phyloP scores from a whole-genome alignment of 2,329 filamentous ascomycete species.

The Colletotrichum costaricense region DNA sequence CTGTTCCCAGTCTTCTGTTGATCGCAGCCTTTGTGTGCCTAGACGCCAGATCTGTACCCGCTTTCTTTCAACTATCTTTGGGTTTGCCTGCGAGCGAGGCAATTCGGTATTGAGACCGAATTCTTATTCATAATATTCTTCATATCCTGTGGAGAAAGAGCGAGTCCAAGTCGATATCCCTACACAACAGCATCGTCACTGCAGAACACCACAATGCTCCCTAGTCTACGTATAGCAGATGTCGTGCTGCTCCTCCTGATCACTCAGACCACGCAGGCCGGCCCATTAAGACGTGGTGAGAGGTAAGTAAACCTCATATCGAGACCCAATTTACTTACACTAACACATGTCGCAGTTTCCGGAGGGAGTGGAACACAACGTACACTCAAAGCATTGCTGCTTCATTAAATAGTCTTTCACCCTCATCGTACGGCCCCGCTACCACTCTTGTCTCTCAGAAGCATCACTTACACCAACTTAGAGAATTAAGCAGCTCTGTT shows the following conservation, averaged over 20 bases:
- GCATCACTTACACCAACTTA: conserved; percentile 1
- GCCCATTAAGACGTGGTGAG: conserved; percentile 34
- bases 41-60: not conserved
- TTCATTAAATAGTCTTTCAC: not conserved
- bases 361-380: conserved; percentile 26
- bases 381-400: not conserved
- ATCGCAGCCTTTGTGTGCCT: conserved; percentile 19
- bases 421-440: not conserved
- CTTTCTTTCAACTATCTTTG: conserved; percentile 3
- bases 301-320: not conserved
- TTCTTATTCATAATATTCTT: conserved; percentile 10
- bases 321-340: not conserved
- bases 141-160: conserved; percentile 5
- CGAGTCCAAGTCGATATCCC: not conserved
- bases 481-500: not conserved
- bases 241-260: conserved; percentile 30
- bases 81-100: not conserved
- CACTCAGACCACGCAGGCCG: conserved; percentile 36
- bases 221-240: conserved; percentile 21
- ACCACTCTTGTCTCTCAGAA: not conserved
- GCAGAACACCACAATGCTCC: not conserved
- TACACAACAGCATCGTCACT: not conserved
- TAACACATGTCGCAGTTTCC: not conserved
- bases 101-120: not conserved
- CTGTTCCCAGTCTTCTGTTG: conserved; percentile 6